phyloP scores from a whole-genome alignment of 2,329 filamentous ascomycete genomes.

The Chaetomiaceae sp. region DNA sequence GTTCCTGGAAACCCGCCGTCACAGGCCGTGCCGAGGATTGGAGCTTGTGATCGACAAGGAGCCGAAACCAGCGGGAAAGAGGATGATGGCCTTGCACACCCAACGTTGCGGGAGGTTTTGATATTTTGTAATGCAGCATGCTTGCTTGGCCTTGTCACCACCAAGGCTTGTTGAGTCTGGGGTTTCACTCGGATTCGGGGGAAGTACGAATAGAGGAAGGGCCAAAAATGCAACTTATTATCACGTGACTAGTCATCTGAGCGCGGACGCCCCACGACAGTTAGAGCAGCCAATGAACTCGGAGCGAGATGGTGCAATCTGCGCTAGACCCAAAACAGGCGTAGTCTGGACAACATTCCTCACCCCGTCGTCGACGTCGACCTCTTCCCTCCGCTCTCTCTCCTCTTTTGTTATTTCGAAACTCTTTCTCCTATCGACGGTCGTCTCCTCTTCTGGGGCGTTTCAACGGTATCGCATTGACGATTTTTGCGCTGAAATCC shows the following conservation, averaged over 20 bases:
- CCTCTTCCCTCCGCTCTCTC: slow-evolving; percentile 6
- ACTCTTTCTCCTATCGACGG: not conserved
- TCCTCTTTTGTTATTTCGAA: not conserved
- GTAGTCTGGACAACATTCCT: slow-evolving; percentile 12
- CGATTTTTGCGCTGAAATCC: not conserved
- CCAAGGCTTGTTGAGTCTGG: too few species aligned
- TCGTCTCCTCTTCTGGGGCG: not conserved
- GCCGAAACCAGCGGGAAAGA: too few species aligned
- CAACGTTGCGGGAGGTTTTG: too few species aligned
- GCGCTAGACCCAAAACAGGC: slow-evolving; percentile 24
- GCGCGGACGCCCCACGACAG: not conserved
- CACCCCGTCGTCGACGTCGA: slow-evolving; percentile 20
- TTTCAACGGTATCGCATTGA: slow-evolving; percentile 4
- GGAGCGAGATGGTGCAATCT: slow-evolving; percentile 27
- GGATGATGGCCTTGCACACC: too few species aligned
- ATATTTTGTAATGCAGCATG: too few species aligned
- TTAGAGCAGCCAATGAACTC: not conserved
- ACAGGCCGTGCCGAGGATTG: not conserved
- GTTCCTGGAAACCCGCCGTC: too few species aligned
- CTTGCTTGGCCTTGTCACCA: too few species aligned
- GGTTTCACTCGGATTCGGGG: too few species aligned
- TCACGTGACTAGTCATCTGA: slow-evolving; percentile 7
- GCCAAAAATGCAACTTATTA: too few species aligned
- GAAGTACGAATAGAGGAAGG: too few species aligned
- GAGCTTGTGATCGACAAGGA: not conserved